These are phyloP conservation scores for Colletotrichum sp. DNA, from an alignment of 2,329 filamentous ascomycete species.

Conservation along the genomic window DNA sequence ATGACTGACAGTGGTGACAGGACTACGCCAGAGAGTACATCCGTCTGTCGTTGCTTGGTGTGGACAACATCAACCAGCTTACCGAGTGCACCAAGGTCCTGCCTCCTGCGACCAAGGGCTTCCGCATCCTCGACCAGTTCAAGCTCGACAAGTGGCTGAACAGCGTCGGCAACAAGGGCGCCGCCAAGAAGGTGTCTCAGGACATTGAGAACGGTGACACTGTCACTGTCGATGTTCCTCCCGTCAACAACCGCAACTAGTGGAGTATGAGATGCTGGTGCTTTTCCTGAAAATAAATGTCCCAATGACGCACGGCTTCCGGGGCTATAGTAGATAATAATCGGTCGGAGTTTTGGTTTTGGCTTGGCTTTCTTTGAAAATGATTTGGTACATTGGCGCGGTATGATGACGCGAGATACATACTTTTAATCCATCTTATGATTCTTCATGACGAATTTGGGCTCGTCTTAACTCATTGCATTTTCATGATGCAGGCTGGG, in stretches of 20 bases:
- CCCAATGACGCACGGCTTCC: not conserved
- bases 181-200: conserved; percentile 10
- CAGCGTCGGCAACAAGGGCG: conserved; percentile 21
- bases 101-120: conserved; percentile 32
- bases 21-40: conserved; percentile 60
- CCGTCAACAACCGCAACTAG: conserved; percentile 7
- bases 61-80: conserved; percentile 60
- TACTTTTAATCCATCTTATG: not conserved
- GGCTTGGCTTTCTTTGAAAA: not conserved
- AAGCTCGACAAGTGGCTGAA: conserved; percentile 24
- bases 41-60: conserved; percentile 61
- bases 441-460: not conserved
- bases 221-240: conserved; percentile 8
- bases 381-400: not conserved
- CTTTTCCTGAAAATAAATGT: not conserved
- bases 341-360: not conserved
- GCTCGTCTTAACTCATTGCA: rapidly evolving
- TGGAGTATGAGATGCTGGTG: too few species aligned
- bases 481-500: not conserved
- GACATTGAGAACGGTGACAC: conserved; percentile 16
- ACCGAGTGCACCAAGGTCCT: conserved; percentile 61
- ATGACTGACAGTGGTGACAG: conserved; percentile 24
- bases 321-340: not conserved
- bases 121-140: conserved; percentile 11
- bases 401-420: not conserved